Percentiles rank a stretch among this genome's conserved stretches.
Evolutionary conservation across 106 monocot species (phyloP).

Genomic region (Platanthera guangdongensis): DNA sequence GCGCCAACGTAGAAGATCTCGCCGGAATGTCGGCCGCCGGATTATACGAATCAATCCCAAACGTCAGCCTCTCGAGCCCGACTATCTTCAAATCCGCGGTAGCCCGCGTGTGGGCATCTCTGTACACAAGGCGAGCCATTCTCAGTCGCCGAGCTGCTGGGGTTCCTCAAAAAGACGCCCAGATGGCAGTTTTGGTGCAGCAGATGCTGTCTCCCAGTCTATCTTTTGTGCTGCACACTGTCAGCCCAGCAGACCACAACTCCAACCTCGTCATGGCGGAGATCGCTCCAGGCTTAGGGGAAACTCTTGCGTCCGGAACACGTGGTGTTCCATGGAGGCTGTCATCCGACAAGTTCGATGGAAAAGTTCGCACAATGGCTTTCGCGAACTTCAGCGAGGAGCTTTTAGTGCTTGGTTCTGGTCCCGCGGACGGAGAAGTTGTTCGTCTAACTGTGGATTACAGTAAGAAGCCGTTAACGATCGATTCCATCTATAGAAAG

Average conservation of each 20-base stretch:
- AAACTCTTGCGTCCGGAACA: constrained; percentile 84
- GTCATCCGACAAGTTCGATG: constrained; percentile 63
- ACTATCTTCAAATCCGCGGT: constrained; percentile 47
- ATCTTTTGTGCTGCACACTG: constrained; percentile 90
- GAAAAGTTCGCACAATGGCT: constrained; percentile 53
- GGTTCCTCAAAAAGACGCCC: constrained; percentile 63
- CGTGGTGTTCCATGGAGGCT: constrained; percentile 93
- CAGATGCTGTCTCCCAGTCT: constrained; percentile 72
- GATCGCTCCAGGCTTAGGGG: constrained; percentile 86
- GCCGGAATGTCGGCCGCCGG: constrained; percentile 98
- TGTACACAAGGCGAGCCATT: constrained; percentile 86
- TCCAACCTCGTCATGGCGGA: constrained; percentile 58
- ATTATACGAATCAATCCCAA: constrained; percentile 86
- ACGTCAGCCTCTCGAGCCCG: constrained; percentile 55
- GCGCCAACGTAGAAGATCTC: constrained; percentile 91
- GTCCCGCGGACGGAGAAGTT: constrained; percentile 71
- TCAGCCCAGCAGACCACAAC: constrained; percentile 58
- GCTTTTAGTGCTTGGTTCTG: constrained; percentile 39
- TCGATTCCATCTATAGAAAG: constrained; percentile 50
- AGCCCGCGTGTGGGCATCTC: constrained; percentile 75
- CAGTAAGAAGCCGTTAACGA: constrained; percentile 65
- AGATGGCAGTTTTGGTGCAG: constrained; percentile 85
- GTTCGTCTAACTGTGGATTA: constrained; percentile 68
- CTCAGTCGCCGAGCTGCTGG: constrained; percentile 74
- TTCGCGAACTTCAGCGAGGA: constrained; percentile 95